Base-by-base conservation (phyloP, 129 eudicot genomes). In the Kitagawia praeruptora region DNA sequence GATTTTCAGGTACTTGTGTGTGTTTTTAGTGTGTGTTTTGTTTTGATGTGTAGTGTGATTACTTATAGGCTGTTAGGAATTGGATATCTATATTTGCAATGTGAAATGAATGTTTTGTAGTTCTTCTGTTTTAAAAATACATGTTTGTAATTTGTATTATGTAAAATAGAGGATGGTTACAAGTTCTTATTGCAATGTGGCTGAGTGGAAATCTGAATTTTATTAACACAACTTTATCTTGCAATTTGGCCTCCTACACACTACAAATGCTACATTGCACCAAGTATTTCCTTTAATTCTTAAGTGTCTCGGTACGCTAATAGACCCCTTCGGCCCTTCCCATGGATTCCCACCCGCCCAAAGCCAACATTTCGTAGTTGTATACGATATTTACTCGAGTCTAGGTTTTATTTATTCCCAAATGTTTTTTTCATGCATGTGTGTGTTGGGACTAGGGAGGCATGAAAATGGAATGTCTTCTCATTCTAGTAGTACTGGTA, bases 61-160 rank as follows among this genome's bases (percentile, higher is more conserved):
- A 3, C 0, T 66, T n/a, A n/a, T n/a, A n/a, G n/a, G n/a, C n/a
- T 86, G 86, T 96, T 42, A 96, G 93, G 99, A 85, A 74, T 69
- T 67, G 73, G 40, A 27, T n/a, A 4, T 31, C 23, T 31, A 34
- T 67, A 67, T 67, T 67, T 31, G 19, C 37, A 14, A 67, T 14
- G 23, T 67, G 23, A 67, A 31, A 13, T 12, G 73, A 34, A 31
- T 34, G 6, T 13, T 31, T 31, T 67, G 39, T 67, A 67, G 16
- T 12, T 61, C 15, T 61, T 58, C n/a, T 51, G 28, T 28, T n/a
- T n/a, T 61, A 0, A n/a, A 21, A 61, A 25, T 61, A 61, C 69
- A 61, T 3, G 34, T 3, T 61, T 10, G 28, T 61, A 8, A 61
- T 9, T 61, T 61, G 37, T 25, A 3, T 61, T n/a, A 28, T 25